Evolutionary conservation across 2,329 filamentous ascomycete genomes (phyloP).

Genomic region (Ceratocystis destructans): DNA sequence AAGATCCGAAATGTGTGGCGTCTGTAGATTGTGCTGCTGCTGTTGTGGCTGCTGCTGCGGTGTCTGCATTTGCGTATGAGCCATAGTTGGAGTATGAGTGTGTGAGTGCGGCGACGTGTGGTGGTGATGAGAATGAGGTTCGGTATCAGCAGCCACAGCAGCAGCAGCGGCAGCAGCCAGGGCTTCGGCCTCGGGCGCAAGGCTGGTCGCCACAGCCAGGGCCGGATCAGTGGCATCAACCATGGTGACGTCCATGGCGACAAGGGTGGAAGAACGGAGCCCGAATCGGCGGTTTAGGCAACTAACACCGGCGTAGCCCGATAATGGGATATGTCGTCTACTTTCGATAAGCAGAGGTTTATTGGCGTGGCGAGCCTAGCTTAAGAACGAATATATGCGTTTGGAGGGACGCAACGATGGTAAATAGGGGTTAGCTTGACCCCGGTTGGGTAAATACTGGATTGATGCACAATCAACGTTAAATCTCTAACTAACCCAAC

Average conservation of each 20-base stretch:
- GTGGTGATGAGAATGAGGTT: constrained; percentile 6
- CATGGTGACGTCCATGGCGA: constrained; percentile 16
- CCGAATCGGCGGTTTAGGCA: not conserved
- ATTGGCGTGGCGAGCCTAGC: constrained; percentile 1
- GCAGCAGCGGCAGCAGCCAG: constrained; percentile 11
- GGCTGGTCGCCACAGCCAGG: constrained; percentile 2
- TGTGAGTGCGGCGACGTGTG: not conserved
- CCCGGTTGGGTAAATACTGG: constrained; percentile 12
- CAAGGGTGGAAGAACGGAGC: not conserved
- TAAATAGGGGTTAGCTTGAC: constrained; percentile 6
- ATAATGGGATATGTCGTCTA: constrained; percentile 13
- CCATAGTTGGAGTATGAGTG: not conserved
- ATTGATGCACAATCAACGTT: constrained; percentile 8
- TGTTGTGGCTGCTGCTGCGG: constrained; percentile 17
- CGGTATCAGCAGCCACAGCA: not conserved
- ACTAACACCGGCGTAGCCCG: constrained; percentile 12
- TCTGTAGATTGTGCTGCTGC: not conserved
- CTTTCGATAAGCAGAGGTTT: constrained; percentile 5
- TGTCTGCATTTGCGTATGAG: not conserved
- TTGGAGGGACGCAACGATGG: constrained; percentile 3
- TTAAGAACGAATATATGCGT: constrained; percentile 7
- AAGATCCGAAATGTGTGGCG: not conserved
- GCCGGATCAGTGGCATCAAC: constrained; percentile 8
- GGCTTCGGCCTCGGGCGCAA: constrained; percentile 13
- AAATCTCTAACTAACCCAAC: not conserved